A percentile compares a stretch with the other conserved stretches of the same genome.
These are phyloP conservation scores for Mycena amicta DNA, from an alignment of 768 basidiomycete species.

Conservation along the genomic window DNA sequence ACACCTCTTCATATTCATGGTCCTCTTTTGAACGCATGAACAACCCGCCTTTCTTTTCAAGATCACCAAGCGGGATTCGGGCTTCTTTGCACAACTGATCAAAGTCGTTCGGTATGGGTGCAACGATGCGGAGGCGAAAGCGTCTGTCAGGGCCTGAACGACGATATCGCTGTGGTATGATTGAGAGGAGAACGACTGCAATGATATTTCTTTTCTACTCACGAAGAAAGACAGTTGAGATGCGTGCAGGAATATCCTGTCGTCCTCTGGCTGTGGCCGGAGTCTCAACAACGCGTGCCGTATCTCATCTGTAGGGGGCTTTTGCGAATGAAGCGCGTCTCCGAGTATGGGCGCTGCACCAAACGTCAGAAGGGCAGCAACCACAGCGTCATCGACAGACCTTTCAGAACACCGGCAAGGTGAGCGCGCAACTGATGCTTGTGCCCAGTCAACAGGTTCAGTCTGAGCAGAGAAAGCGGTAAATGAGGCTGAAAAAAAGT, in stretches of 20 bases:
- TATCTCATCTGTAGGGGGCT: constrained; percentile 30
- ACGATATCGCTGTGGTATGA: constrained; percentile 49
- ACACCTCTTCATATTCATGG: constrained; percentile 44
- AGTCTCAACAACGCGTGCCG: constrained; percentile 13
- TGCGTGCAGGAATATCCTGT: constrained; percentile 64
- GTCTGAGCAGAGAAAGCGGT: constrained; percentile 58
- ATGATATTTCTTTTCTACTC: too few species aligned
- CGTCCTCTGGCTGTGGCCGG: constrained; percentile 35
- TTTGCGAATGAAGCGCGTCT: constrained; percentile 53
- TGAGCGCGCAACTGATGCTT: constrained; percentile 78
- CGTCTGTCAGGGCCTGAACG: constrained; percentile 46
- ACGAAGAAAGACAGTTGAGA: constrained; percentile 60
- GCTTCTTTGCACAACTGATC: constrained; percentile 48
- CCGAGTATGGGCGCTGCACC: constrained; percentile 66
- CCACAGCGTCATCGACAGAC: constrained; percentile 32
- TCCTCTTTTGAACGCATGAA: constrained; percentile 22
- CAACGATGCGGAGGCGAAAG: constrained; percentile 53
- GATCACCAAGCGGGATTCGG: constrained; percentile 41
- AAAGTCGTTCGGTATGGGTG: constrained; percentile 64
- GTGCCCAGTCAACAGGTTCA: constrained; percentile 60
- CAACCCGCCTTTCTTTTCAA: constrained; percentile 47
- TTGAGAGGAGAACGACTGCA: not conserved
- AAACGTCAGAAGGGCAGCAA: constrained; percentile 1
- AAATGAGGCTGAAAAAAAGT: constrained; percentile 35
- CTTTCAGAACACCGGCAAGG: constrained; percentile 50